Base-by-base conservation (phyloP, 805 yeast species). In the Alloascoidea africana region DNA sequence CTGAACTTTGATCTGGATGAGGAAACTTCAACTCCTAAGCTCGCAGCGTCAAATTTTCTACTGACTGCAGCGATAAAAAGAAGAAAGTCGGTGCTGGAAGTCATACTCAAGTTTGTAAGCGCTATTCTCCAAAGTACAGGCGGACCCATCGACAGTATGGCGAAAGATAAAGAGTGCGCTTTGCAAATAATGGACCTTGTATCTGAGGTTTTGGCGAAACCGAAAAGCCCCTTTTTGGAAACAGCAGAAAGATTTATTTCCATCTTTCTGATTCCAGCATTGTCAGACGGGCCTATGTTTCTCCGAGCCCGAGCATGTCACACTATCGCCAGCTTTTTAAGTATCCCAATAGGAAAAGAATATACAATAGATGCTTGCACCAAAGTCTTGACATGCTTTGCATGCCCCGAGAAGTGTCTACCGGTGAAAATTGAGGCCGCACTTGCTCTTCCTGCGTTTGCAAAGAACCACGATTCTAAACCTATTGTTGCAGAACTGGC, bases 1-100 rank as follows among this genome's bases (percentile, higher is more conserved):
- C 63, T 76, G 38, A 70, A 70, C 38, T 66, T 85, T 47, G 85
- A 77, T 53, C 58, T 45, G 18, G 65, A 68, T 50, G 72, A 78
- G 46, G 91, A 80, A 38, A 56, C 56, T 35, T 56, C 62, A 33
- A 66, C 85, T 1, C 82, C 94, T 4, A 94, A 85, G 52, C 62
- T 72, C 35, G 93, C 94, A 1, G 89, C 95, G 1, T 62, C 80
- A 38, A 70, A 76, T 5, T 66, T 91, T 41, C 59, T 91, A 42
- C 70, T 70, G 18, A 76, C 86, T 1, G 55, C 85, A n/a, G 80
- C 78, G 2, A 70, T 72, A 33, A 80, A 80, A 50, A 67, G 87
- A 42, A 68, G 72, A 39, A 68, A 70, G 43, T 47, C 68, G 4
- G 70, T 84, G 1, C 56, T 84, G 40, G 71, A 68, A 36, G 70